Conservation (phyloP, 2,329 filamentous ascomycete species). For the Fusarium burgessii region DNA sequence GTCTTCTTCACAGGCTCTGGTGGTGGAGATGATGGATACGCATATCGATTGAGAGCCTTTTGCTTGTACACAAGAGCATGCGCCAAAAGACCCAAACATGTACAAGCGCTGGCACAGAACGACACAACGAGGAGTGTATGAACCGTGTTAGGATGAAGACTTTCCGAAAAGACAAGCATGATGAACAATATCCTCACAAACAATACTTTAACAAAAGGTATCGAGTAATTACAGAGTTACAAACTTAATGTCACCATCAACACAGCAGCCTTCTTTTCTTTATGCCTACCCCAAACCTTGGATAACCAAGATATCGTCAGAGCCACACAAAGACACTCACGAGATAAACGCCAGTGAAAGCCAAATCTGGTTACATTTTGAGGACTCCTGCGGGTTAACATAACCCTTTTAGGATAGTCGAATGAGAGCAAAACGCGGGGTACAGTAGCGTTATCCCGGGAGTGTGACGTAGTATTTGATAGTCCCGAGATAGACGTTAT, state of each 20-base stretch:
- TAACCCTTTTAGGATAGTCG: slow-evolving; percentile 28
- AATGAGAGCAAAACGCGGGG: slow-evolving; percentile 28
- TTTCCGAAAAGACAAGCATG: slow-evolving; percentile 31
- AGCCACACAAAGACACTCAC: background rate
- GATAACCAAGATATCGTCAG: background rate
- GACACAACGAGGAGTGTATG: slow-evolving; percentile 18
- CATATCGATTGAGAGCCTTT: slow-evolving; percentile 31
- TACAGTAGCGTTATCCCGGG: slow-evolving; percentile 30
- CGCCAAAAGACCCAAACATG: slow-evolving; percentile 29
- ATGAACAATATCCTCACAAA: background rate
- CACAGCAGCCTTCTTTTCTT: slow-evolving; percentile 31
- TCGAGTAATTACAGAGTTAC: background rate
- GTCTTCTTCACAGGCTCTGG: slow-evolving; percentile 33
- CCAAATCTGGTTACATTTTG: slow-evolving; percentile 31
- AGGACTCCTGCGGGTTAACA: slow-evolving; percentile 33
- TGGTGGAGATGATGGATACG: slow-evolving; percentile 19
- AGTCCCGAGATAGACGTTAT: slow-evolving; percentile 3
- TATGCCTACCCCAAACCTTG: slow-evolving; percentile 13
- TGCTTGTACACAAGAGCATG: slow-evolving; percentile 34
- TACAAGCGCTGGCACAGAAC: slow-evolving; percentile 16
- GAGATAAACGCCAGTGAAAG: slow-evolving; percentile 23
- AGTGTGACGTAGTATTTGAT: slow-evolving; percentile 25
- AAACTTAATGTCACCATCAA: background rate
- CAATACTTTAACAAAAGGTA: background rate
- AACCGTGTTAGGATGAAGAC: slow-evolving; percentile 8